Conservation (phyloP, 1,284 basidiomycete genomes). For the Coniferiporia weirii region DNA sequence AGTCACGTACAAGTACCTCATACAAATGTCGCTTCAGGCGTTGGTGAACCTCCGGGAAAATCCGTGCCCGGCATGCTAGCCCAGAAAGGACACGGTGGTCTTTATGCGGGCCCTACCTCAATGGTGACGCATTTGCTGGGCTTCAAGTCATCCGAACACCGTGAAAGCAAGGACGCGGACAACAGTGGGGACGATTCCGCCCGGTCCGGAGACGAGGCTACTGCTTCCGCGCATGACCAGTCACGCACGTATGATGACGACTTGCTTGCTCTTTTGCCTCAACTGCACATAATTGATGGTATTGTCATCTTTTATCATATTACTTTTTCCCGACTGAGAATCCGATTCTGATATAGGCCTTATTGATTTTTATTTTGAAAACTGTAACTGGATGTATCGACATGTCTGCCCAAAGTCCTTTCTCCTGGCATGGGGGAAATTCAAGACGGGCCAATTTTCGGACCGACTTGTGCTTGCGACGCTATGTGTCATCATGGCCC, state of each 20-base stretch:
- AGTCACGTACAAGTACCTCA: constrained; percentile 24
- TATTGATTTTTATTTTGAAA: constrained; percentile 72
- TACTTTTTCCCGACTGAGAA: background rate
- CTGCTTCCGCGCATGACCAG: background rate
- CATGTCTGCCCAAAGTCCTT: constrained; percentile 65
- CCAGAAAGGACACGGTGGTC: constrained; percentile 55
- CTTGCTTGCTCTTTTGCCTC: constrained; percentile 59
- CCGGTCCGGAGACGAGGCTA: constrained; percentile 1
- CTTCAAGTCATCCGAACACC: constrained; percentile 38
- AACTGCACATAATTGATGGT: constrained; percentile 60
- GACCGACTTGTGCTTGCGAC: constrained; percentile 68
- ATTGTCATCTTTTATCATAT: background rate
- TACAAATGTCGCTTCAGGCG: background rate
- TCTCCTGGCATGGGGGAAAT: constrained; percentile 59
- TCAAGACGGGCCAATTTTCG: constrained; percentile 57
- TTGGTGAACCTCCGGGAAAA: constrained; percentile 40
- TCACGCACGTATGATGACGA: constrained; percentile 54
- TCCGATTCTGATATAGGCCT: constrained; percentile 29
- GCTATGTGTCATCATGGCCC: constrained; percentile 64
- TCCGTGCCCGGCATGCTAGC: constrained; percentile 61
- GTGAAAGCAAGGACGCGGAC: constrained; percentile 36
- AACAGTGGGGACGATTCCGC: constrained; percentile 14
- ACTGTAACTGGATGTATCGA: constrained; percentile 80
- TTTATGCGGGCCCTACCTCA: constrained; percentile 71
- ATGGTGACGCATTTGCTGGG: constrained; percentile 60